A percentile compares a stretch with the other conserved stretches of the same genome.
phyloP scores from a whole-genome alignment of 768 basidiomycete genomes.

The Porphyrellus cyaneotinctus region DNA sequence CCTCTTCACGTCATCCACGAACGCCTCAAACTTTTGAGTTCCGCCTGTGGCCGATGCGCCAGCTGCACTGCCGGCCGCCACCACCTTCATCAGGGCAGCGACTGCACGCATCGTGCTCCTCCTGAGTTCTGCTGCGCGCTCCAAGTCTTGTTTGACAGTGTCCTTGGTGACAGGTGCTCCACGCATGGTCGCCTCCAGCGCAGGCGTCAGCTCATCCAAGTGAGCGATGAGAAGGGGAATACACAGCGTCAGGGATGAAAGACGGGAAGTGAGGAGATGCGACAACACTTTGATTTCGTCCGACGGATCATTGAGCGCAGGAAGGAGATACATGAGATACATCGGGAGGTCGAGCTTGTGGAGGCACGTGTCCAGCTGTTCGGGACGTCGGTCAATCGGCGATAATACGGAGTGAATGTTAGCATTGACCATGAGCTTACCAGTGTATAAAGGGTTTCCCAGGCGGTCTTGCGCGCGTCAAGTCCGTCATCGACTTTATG shows the following conservation, averaged over 20 bases:
- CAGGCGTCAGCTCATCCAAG: constrained; percentile 79
- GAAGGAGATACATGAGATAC: constrained; percentile 77
- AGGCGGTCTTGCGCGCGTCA: constrained; percentile 94
- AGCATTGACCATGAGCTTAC: constrained; percentile 43
- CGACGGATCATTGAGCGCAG: constrained; percentile 81
- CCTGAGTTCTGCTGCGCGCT: constrained; percentile 86
- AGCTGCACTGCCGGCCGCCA: constrained; percentile 52
- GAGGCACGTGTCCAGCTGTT: constrained; percentile 86
- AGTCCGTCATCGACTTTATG: constrained; percentile 97
- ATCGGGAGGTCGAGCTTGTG: constrained; percentile 82
- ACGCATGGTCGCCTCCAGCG: constrained; percentile 86
- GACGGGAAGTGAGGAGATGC: constrained; percentile 91
- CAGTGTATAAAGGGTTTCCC: constrained; percentile 94
- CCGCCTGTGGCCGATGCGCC: constrained; percentile 23
- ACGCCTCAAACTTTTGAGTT: constrained; percentile 61
- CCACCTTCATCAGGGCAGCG: constrained; percentile 78
- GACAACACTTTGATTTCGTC: constrained; percentile 98
- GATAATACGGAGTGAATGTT: not conserved
- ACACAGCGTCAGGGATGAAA: constrained; percentile 64
- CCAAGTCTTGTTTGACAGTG: constrained; percentile 90
- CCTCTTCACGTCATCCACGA: constrained; percentile 72
- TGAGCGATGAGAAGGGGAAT: constrained; percentile 45
- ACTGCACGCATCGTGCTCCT: constrained; percentile 85
- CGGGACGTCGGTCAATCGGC: not conserved
- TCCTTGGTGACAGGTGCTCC: constrained; percentile 88